phyloP scores from a whole-genome alignment of 2,329 filamentous ascomycete genomes.

The Aspergillus arachidicola region DNA sequence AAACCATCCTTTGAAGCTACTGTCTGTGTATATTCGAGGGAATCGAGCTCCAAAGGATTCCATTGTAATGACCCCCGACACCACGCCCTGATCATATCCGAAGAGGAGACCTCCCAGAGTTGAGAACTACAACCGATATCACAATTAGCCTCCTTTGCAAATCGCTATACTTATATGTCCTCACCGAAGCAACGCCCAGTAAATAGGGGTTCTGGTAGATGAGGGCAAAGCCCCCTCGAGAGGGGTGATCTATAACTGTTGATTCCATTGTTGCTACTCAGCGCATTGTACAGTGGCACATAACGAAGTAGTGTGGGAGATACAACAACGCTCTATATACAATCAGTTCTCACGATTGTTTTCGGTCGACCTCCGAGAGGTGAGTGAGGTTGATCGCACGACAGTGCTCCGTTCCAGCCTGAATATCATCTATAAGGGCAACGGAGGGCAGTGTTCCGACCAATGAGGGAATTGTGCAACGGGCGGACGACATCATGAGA shows the following conservation, averaged over 20 bases:
- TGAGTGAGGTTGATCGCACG: neutral
- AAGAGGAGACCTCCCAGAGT: conserved; percentile 50
- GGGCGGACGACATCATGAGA: neutral
- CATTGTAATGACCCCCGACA: conserved; percentile 53
- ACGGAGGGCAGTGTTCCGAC: conserved; percentile 12
- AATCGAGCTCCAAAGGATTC: conserved; percentile 46
- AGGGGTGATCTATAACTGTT: conserved; percentile 9
- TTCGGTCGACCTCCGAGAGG: neutral
- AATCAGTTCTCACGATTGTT: neutral
- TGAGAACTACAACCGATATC: conserved; percentile 35
- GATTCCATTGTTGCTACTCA: conserved; percentile 22
- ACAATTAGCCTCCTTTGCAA: neutral
- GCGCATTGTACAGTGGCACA: neutral
- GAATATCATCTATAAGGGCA: neutral
- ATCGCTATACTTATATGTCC: conserved; percentile 6
- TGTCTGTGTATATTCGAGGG: conserved; percentile 47
- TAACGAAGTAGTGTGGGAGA: too few species aligned
- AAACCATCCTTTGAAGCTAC: conserved; percentile 56
- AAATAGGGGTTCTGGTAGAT: conserved; percentile 48
- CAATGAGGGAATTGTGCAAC: neutral
- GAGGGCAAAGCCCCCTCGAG: conserved; percentile 29
- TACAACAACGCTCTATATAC: neutral
- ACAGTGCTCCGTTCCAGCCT: conserved; percentile 21
- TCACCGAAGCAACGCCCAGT: conserved; percentile 48
- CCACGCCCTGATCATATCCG: conserved; percentile 55